Evolutionary conservation across 2,329 filamentous ascomycete genomes (phyloP).

Genomic region (Nothophoma quercina): DNA sequence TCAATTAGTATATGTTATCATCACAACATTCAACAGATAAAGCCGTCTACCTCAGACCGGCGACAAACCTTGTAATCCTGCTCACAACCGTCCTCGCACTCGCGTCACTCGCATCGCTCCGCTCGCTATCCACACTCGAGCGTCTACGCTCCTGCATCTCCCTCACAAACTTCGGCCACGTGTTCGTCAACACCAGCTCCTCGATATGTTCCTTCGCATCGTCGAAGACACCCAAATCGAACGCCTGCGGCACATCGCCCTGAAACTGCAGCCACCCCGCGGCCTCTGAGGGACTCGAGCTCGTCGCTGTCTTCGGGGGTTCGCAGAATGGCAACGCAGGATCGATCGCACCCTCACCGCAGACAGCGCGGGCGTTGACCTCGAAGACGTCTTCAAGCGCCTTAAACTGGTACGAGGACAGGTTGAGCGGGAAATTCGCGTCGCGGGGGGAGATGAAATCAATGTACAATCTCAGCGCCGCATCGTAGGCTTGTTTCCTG

Average conservation of each 20-base stretch:
- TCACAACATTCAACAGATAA: neutral
- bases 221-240: slow-evolving; percentile 16
- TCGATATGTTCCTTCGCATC: slow-evolving; percentile 16
- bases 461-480: slow-evolving; percentile 20
- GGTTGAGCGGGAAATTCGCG: slow-evolving; percentile 24
- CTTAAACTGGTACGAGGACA: slow-evolving; percentile 17
- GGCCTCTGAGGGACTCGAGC: neutral
- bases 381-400: slow-evolving; percentile 19
- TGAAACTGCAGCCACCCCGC: neutral
- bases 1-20: too few species aligned
- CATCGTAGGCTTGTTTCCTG: slow-evolving; percentile 13
- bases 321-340: slow-evolving; percentile 13
- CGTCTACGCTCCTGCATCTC: slow-evolving; percentile 12
- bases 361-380: slow-evolving; percentile 4
- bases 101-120: slow-evolving; percentile 2
- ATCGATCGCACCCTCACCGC: slow-evolving; percentile 7
- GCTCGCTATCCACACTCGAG: slow-evolving; percentile 11
- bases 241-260: slow-evolving; percentile 5
- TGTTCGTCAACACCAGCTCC: slow-evolving; percentile 23
- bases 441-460: slow-evolving; percentile 21
- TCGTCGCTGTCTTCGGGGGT: neutral
- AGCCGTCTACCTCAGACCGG: neutral
- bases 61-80: slow-evolving; percentile 7
- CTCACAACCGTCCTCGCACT: slow-evolving; percentile 8
- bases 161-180: slow-evolving; percentile 28